Conservation (phyloP, 495 filamentous ascomycete species). For the Podospora australis region DNA sequence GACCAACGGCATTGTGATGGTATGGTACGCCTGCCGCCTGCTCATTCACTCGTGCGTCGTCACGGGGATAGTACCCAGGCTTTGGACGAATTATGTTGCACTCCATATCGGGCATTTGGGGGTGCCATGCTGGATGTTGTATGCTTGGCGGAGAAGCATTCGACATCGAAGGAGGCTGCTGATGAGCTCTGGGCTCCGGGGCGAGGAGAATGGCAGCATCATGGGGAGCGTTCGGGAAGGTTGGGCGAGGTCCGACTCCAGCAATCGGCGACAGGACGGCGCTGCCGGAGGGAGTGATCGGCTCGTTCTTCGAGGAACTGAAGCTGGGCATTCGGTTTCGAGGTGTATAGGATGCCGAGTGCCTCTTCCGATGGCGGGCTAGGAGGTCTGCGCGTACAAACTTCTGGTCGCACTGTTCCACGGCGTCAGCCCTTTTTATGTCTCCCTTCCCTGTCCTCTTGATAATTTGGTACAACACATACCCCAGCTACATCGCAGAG, state of each 20-base stretch:
- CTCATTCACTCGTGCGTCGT: constrained; percentile 26
- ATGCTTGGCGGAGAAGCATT: constrained; percentile 14
- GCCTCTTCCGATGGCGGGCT: constrained; percentile 82
- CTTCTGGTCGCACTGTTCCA: constrained; percentile 59
- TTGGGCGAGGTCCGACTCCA: constrained; percentile 28
- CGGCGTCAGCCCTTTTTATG: constrained; percentile 3
- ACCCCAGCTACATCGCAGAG: constrained; percentile 76
- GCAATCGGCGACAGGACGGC: constrained; percentile 23
- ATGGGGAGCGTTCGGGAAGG: constrained; percentile 37
- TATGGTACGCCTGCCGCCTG: constrained; percentile 28
- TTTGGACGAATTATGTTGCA: constrained; percentile 40
- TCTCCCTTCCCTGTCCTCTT: background rate
- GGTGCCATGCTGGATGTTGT: constrained; percentile 24
- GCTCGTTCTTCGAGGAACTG: constrained; percentile 41
- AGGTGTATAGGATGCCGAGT: constrained; percentile 85
- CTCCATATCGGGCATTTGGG: constrained; percentile 32
- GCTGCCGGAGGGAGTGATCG: constrained; percentile 15
- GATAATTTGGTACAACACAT: background rate
- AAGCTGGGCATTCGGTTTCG: constrained; percentile 80
- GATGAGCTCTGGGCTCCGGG: constrained; percentile 31
- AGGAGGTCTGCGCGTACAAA: constrained; percentile 94
- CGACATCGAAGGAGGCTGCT: constrained; percentile 21
- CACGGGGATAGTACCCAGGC: constrained; percentile 35
- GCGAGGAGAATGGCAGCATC: constrained; percentile 42
- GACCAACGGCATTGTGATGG: constrained; percentile 20